Evolutionary conservation across 441 rosid genomes (phyloP).

Genomic region (Gossypium davidsonii): DNA sequence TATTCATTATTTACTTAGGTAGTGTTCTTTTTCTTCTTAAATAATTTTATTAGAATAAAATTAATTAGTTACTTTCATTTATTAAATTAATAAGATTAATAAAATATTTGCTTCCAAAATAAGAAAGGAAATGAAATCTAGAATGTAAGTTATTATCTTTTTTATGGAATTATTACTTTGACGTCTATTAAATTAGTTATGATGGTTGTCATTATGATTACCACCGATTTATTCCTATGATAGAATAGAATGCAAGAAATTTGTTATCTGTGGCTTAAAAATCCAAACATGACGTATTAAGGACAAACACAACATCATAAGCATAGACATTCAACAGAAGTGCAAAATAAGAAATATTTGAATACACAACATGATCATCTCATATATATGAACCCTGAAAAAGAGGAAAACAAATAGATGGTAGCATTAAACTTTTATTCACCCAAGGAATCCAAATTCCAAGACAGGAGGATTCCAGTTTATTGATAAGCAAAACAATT

Average conservation of each 20-base stretch:
- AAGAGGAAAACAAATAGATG: neutral
- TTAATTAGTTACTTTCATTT: no score
- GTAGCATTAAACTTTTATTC: neutral
- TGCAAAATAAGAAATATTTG: neutral
- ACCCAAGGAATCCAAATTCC: constrained; percentile 4
- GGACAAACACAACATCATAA: neutral
- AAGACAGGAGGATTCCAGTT: constrained; percentile 10
- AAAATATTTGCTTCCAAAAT: no score
- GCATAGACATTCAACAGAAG: neutral
- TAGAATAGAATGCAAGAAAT: neutral
- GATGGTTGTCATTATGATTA: no score
- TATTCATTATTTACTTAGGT: no score
- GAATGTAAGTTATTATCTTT: no score
- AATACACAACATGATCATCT: neutral
- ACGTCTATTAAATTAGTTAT: no score
- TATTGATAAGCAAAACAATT: neutral
- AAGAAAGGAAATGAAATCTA: no score
- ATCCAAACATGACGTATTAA: neutral
- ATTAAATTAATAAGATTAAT: no score
- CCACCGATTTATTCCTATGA: no score
- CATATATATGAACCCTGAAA: neutral
- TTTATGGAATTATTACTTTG: no score
- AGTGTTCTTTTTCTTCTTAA: no score
- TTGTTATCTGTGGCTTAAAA: neutral
- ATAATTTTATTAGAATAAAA: no score